Evolutionary conservation across 176 grass and related monocot genomes (phyloP).

Genomic region (Oryza meridionalis): DNA sequence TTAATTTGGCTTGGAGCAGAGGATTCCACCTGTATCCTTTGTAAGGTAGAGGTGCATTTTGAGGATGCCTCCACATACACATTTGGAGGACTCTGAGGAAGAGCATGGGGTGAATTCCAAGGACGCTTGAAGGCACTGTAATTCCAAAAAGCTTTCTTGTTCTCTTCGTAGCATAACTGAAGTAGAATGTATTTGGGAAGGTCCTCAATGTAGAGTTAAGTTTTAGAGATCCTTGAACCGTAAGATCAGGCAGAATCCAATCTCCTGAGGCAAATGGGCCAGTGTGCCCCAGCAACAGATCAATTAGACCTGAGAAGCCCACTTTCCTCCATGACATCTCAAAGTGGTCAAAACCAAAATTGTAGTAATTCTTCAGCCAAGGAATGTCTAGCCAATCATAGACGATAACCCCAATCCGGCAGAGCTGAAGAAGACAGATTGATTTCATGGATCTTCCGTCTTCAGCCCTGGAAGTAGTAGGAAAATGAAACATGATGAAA

Average conservation of each 20-base stretch:
- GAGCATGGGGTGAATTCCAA: slow-evolving; percentile 91
- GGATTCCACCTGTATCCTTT: slow-evolving; percentile 86
- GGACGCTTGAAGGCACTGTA: slow-evolving; percentile 83
- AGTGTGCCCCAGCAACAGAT: slow-evolving; percentile 71
- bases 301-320: slow-evolving; percentile 70
- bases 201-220: slow-evolving; percentile 66
- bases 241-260: slow-evolving; percentile 97
- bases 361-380: slow-evolving; percentile 97
- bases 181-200: slow-evolving; percentile 95
- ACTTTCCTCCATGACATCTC: slow-evolving; percentile 84
- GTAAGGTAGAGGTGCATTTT: slow-evolving; percentile 67
- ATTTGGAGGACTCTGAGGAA: slow-evolving; percentile 97
- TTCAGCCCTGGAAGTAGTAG: slow-evolving; percentile 67
- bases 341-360: slow-evolving; percentile 96
- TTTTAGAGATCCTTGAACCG: slow-evolving; percentile 81
- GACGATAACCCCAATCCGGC: slow-evolving; percentile 81
- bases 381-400: slow-evolving; percentile 94
- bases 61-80: slow-evolving; percentile 84
- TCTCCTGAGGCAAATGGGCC: slow-evolving; percentile 87
- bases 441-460: slow-evolving; percentile 85
- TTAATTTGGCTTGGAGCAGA: slow-evolving; percentile 10
- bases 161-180: slow-evolving; percentile 96
- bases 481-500: slow-evolving; percentile 4
- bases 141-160: slow-evolving; percentile 79
- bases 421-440: slow-evolving; percentile 85